Conservation (phyloP, 2,329 filamentous ascomycete genomes). For the Aspergillus udagawae region DNA sequence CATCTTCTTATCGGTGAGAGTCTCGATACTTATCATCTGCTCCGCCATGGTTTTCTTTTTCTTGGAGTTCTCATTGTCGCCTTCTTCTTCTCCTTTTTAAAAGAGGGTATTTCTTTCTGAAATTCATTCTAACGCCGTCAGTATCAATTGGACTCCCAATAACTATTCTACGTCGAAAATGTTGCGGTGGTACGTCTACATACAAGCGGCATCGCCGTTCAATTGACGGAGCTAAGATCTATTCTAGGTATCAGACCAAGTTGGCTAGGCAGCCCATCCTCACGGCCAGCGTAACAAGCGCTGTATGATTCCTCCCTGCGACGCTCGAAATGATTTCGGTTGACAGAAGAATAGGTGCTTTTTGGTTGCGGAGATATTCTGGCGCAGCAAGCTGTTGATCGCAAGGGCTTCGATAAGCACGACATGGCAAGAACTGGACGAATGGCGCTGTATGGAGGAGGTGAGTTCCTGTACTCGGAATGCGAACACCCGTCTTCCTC, state of each 20-base stretch:
- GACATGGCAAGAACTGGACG: conserved; percentile 52
- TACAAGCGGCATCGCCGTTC: neutral
- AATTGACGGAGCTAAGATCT: conserved; percentile 13
- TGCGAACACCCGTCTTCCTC: neutral
- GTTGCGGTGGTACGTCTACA: conserved; percentile 33
- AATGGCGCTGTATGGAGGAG: conserved; percentile 48
- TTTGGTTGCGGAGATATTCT: conserved; percentile 90
- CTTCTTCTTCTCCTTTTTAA: neutral
- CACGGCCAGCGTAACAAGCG: conserved; percentile 86
- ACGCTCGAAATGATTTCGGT: neutral
- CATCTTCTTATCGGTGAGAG: conserved; percentile 16
- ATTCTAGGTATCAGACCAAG: conserved; percentile 74
- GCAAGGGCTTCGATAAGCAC: conserved; percentile 71
- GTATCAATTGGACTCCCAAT: neutral
- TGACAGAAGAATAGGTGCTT: conserved; percentile 56
- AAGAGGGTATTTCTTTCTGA: neutral
- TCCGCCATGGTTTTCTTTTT: neutral
- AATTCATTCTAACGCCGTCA: neutral
- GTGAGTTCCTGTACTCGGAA: conserved; percentile 25
- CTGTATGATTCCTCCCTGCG: conserved; percentile 42
- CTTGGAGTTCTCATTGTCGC: neutral
- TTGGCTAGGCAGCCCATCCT: conserved; percentile 78
- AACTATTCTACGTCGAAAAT: conserved; percentile 17
- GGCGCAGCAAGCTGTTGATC: conserved; percentile 87
- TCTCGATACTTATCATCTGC: neutral